Evolutionary conservation across 2,329 filamentous ascomycete genomes (phyloP), one percentile per base, ranked within the genome.

Genomic region (Diaporthe citri): DNA sequence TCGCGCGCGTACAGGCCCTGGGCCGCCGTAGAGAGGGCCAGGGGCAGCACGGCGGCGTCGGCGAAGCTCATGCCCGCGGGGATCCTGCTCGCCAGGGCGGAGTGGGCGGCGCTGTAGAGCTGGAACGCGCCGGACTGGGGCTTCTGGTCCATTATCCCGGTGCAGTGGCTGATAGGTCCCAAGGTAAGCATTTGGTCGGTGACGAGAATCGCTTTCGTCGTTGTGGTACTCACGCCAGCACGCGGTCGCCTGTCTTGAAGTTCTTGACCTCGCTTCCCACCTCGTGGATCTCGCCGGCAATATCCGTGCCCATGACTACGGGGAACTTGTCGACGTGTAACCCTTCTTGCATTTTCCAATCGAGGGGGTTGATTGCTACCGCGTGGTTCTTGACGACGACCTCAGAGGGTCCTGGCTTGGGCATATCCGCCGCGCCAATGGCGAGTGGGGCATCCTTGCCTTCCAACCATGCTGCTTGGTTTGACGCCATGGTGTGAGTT

Each of bases 311-410:
- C 12, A 80, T 72, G 12, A 81, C 72, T 6, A 52, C 67, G 2
- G 80, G 80, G 34, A 82, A 74, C 1, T 82, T 36, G n/a, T 82
- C 78, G 13, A 77, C 69, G 28, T 72, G 41, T 56, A 83, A 77
- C n/a, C 80, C 82, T 9, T 34, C 79, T 56, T 81, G 80, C 71
- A 77, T 77, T 39, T 77, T 76, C 55, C 77, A 78, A 48, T 82
- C 80, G 31, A 81, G 15, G 78, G 77, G 48, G 80, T 81, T 81
- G 64, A 81, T 66, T 12, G 77, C 79, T n/a, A 81, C 60, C 22
- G 77, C 76, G n/a, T 62, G 70, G 72, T 77, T 78, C 31, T 71
- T 75, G 15, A 80, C 69, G 7, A 78, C 17, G 39, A 80, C 57
- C 39, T 78, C 73, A 9, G 51, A 51, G 0, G 74, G 60, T 3